Evolutionary conservation across 1,139 yeast species (phyloP), one percentile per base, ranked within the genome.

Genomic region (Yamadazyma songkhlaensis): DNA sequence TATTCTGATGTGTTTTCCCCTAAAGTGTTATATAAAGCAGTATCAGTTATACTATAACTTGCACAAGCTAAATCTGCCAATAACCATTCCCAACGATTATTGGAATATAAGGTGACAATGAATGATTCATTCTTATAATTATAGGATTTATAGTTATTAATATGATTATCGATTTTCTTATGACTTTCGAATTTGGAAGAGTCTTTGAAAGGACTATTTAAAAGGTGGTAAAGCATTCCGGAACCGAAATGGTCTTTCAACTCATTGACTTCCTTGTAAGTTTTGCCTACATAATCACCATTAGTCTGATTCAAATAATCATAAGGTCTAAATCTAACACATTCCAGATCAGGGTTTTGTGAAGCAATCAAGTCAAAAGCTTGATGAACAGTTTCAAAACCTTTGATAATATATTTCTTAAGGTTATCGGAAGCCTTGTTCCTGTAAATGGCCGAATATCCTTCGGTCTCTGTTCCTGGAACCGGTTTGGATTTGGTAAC

Each of bases 1-100:
- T 53, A 63, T 42, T 51, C 52, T 4, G 72, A 62, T 21, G 68
- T 57, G 10, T 54, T 57, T 2, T 55, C 56, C 2, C 73, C 73
- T 45, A 67, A 60, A 30, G 68, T 67, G 40, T 67, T 73, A 42
- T 68, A 68, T 35, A 67, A 55, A 1, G 72, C 66, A 12, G 72
- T 65, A 40, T 54, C 59, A 29, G 72, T 60, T 35, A 68, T 55
- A 6, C 69, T 56, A 44, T 50, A 64, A 15, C 67, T 54, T 3
- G 60, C 46, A 41, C 71, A 65, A 4, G 67, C 67, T 40, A 67
- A 46, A 47, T 68, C 74, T 12, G 68, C 47, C 33, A 67, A 45
- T 3, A 60, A 42, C 74, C 74, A 68, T 46, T 68, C 74, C 33
- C 48, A 48, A 23, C 74, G 49, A 44, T 67, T 68, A 27, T 62